Base-by-base conservation (phyloP, 345 rosid genomes). In the Mallotus nudiflorus region DNA sequence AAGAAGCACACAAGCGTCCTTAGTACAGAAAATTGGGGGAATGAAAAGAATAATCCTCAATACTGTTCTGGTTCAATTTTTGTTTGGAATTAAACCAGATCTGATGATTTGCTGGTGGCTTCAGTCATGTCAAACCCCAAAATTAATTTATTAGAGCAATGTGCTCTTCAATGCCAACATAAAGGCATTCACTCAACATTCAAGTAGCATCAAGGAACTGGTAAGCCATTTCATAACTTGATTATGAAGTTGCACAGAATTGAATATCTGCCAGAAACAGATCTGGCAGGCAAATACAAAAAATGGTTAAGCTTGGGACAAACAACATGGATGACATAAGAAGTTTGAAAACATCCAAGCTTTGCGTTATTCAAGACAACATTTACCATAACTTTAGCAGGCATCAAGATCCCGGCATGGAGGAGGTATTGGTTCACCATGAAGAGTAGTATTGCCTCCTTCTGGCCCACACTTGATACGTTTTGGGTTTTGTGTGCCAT, bases 391-490 rank as follows among this genome's bases (percentile, higher is more conserved):
- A 70, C 49, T 49, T 85, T 81, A 94, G 90, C 97, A 90, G 69
- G 97, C 88, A 62, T 90, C 96, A 29, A 94, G 95, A 77, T 94
- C 97, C 49, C 99, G 90, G 82, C 91, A 90, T 3, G 91, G 88
- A 40, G 97, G 95, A 66, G 96, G 89, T 72, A 82, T 92, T 27
- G 97, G 99, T 68, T 96, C 98, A 2, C 85, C 70, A 0, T 85
- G 84, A 80, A 96, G 73, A 57, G 90, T 91, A n/a, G 78, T 89
- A 74, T 89, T 91, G 66, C 98, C 99, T 75, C 99, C 99, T 82
- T 87, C 98, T 65, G 99, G 99, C 73, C 97, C 99, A 70, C 84
- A 56, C 77, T 22, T 92, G n/a, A 85, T 83, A 58, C 99, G 90
- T 46, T 91, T 82, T 0, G 97, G 89, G 69, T 96, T 92, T 77